Evolutionary conservation across 2,329 filamentous ascomycete species (phyloP), one percentile per base, ranked within the genome.

Genomic region (Xylariaceae sp.): DNA sequence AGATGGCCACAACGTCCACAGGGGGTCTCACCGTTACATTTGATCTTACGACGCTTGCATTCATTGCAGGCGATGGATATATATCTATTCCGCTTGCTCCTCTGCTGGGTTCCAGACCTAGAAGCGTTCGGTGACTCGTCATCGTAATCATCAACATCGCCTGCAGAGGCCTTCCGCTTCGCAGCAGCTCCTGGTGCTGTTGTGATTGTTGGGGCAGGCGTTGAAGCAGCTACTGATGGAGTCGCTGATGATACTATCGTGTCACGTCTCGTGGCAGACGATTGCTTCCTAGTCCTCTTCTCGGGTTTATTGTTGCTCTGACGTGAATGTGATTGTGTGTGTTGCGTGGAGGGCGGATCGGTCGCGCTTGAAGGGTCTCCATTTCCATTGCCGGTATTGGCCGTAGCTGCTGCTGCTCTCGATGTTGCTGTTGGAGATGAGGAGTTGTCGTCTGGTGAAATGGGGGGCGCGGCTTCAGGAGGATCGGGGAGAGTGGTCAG

Each of bases 41-140:
- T 90, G 68, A 90, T 86, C 73, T 90, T 90, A 56, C 87, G 84
- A n/a, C 87, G 79, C 67, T 90, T 90, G 73, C 87, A 90, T 69
- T 90, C 87, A 68, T 89, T 90, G 65, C 83, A 86, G 37, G 83
- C 83, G 62, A 86, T 85, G 11, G 83, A 85, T 56, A 85, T 86
- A 64, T 86, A 86, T 79, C 84, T 74, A 63, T 86, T 87, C 57
- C 84, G 79, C 69, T 86, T 87, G 70, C 82, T 85, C 64, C 83
- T 74, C 71, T 83, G 83, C 54, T 70, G 69, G 14, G 65, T 56
- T 6, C 53, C 48, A 9, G 58, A 40, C 33, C 61, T 65, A 8
- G 48, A 34, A 6, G 61, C 58, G 33, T 53, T 59, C 3, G 63
- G 63, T 8, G 65, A 66, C 14, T 65, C 69, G 4, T 69, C 70